These are phyloP conservation scores for Haematococcus lacustris DNA, from an alignment of 139 green algal genomes.

Conservation along the genomic window DNA sequence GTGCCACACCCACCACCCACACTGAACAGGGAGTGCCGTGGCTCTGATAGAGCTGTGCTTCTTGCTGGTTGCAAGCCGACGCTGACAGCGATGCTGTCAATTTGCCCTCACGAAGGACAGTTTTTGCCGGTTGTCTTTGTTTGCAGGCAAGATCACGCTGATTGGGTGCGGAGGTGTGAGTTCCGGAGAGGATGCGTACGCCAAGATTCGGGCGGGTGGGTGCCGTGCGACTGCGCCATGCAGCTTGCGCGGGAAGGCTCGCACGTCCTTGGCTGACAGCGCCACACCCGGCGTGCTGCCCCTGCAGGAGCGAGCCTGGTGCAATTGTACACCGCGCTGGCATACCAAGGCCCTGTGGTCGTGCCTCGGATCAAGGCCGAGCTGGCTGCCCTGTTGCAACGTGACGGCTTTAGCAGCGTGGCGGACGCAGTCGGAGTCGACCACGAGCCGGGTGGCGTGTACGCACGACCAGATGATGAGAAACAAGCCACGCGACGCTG, in stretches of 20 bases:
- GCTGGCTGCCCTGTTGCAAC: slow-evolving; percentile 57
- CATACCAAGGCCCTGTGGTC: slow-evolving; percentile 80
- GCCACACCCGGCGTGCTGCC: no score
- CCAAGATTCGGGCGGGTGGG: slow-evolving; percentile 83
- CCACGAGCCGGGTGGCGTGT: slow-evolving; percentile 19
- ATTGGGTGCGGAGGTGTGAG: slow-evolving; percentile 86
- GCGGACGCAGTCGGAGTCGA: slow-evolving; percentile 77
- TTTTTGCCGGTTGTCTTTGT: no score
- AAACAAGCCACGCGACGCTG: no score
- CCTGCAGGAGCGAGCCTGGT: slow-evolving; percentile 85
- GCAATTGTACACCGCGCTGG: slow-evolving; percentile 90
- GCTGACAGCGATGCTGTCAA: no score
- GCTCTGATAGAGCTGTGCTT: no score
- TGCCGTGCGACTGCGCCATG: no score
- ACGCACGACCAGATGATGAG: background rate
- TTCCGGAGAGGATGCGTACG: slow-evolving; percentile 74
- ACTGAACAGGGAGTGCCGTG: no score
- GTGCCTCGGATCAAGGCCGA: slow-evolving; percentile 79
- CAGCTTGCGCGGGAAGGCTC: no score
- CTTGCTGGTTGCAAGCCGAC: no score
- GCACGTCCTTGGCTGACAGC: no score
- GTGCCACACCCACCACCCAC: no score
- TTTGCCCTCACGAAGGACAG: no score
- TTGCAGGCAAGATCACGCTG: slow-evolving; percentile 74
- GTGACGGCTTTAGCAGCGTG: slow-evolving; percentile 72